Percentiles rank a stretch among this genome's conserved stretches.
These are phyloP conservation scores for Vitellaria paradoxa DNA, from an alignment of 179 eudicot genomes.

Conservation along the genomic window DNA sequence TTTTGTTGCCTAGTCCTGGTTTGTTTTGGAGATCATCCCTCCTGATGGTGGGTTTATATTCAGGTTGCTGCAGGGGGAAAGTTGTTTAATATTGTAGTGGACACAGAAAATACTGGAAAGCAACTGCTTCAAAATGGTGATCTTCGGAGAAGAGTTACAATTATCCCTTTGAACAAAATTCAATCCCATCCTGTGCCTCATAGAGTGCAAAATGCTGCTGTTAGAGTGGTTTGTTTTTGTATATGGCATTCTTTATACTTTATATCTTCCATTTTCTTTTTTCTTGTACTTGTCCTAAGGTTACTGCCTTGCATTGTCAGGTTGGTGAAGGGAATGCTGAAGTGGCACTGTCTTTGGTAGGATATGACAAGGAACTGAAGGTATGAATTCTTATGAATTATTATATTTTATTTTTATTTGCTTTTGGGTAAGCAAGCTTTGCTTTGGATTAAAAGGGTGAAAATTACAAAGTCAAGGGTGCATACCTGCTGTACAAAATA, in stretches of 20 bases:
- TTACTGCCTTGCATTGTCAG: constrained; percentile 32
- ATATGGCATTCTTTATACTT: constrained; percentile 2
- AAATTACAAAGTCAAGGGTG: too few species aligned
- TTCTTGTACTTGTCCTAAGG: background rate
- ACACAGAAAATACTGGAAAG: constrained; percentile 87
- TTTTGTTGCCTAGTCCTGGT: background rate
- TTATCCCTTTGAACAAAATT: constrained; percentile 90
- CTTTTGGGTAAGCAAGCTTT: background rate
- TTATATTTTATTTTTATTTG: background rate
- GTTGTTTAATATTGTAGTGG: constrained; percentile 83
- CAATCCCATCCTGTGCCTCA: constrained; percentile 60
- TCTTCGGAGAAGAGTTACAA: constrained; percentile 82
- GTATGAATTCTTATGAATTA: constrained; percentile 31
- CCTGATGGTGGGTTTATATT: constrained; percentile 12
- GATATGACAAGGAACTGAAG: constrained; percentile 81
- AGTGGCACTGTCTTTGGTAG: constrained; percentile 86
- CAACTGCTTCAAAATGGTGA: constrained; percentile 87
- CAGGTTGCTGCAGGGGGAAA: constrained; percentile 98
- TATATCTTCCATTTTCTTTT: background rate
- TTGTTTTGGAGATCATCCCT: background rate
- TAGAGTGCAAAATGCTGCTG: constrained; percentile 69
- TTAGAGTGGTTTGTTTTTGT: constrained; percentile 51
- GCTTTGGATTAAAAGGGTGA: too few species aligned
- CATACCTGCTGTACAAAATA: too few species aligned
- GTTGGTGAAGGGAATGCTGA: constrained; percentile 93